These are phyloP conservation scores for Yamadazyma phyllophila DNA, from an alignment of 805 yeast genomes.

Conservation along the genomic window DNA sequence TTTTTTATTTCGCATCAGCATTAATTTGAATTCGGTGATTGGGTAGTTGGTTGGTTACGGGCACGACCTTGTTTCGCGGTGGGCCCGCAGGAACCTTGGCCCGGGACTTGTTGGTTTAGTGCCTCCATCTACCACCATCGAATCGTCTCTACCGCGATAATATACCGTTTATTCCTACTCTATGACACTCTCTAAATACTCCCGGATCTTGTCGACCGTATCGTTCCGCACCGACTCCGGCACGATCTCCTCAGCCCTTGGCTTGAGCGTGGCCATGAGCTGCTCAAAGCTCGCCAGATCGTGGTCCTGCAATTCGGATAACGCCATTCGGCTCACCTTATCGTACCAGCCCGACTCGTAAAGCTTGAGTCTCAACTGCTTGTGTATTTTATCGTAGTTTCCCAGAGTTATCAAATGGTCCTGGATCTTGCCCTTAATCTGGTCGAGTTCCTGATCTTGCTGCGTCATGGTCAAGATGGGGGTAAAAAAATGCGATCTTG, in stretches of 20 bases:
- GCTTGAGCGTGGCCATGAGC: constrained; percentile 53
- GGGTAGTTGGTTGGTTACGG: constrained; percentile 18
- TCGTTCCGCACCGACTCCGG: constrained; percentile 64
- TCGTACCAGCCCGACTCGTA: constrained; percentile 87
- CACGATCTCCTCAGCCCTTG: constrained; percentile 68
- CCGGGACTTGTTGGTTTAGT: too few species aligned
- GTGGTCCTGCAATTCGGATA: constrained; percentile 35
- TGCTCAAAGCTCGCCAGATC: constrained; percentile 48
- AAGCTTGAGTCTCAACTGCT: constrained; percentile 58
- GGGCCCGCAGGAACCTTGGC: too few species aligned
- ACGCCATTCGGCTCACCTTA: constrained; percentile 60
- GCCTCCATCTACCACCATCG: too few species aligned
- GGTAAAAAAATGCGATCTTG: neutral
- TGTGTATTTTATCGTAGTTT: constrained; percentile 73
- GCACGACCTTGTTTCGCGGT: too few species aligned
- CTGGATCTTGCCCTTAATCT: constrained; percentile 61
- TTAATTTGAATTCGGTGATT: constrained; percentile 31
- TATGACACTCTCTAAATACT: constrained; percentile 50
- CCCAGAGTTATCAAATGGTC: constrained; percentile 73
- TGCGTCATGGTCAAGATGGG: neutral
- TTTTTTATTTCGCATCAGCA: constrained; percentile 29
- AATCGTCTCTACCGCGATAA: too few species aligned
- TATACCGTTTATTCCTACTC: constrained; percentile 16
- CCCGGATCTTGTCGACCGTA: constrained; percentile 54
- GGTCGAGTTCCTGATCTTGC: constrained; percentile 34